Conservation (phyloP, 345 rosid species). For the Rhizophora apiculata region DNA sequence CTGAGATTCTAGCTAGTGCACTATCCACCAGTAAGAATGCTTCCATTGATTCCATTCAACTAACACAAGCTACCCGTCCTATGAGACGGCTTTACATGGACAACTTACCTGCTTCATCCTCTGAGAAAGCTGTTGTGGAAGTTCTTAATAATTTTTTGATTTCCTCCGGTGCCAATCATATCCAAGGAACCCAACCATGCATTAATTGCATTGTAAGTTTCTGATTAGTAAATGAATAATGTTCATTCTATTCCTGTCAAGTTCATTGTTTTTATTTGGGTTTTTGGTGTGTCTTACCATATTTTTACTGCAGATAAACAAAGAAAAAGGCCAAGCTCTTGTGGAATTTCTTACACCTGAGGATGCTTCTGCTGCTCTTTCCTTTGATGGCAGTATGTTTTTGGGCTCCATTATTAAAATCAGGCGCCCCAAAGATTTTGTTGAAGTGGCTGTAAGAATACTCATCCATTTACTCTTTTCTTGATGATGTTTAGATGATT, state of each 20-base stretch:
- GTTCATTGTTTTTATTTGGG: conserved; percentile 15
- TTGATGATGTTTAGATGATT: conserved; percentile 3
- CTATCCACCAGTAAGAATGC: conserved; percentile 34
- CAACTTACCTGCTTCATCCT: conserved; percentile 68
- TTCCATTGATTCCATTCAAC: conserved; percentile 66
- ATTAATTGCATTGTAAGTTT: conserved; percentile 86
- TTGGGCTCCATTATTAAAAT: conserved; percentile 64
- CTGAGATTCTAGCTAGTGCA: conserved; percentile 35
- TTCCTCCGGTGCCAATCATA: conserved; percentile 61
- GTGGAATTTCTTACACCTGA: conserved; percentile 93
- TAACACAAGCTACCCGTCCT: conserved; percentile 81
- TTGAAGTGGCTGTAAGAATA: conserved; percentile 73
- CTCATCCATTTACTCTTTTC: conserved; percentile 9
- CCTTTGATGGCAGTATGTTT: conserved; percentile 64
- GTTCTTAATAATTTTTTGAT: conserved; percentile 59
- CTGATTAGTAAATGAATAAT: conserved; percentile 16
- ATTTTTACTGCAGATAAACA: conserved; percentile 58
- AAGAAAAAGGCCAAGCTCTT: conserved; percentile 78
- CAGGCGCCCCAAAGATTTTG: conserved; percentile 84
- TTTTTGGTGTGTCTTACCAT: conserved; percentile 14
- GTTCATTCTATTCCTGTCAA: conserved; percentile 17
- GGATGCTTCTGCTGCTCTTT: conserved; percentile 92
- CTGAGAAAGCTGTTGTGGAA: conserved; percentile 74
- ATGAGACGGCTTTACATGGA: conserved; percentile 89
- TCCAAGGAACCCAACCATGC: conserved; percentile 73